Base-by-base conservation (phyloP, 2,329 filamentous ascomycete genomes). In the Curvularia spicifera region DNA sequence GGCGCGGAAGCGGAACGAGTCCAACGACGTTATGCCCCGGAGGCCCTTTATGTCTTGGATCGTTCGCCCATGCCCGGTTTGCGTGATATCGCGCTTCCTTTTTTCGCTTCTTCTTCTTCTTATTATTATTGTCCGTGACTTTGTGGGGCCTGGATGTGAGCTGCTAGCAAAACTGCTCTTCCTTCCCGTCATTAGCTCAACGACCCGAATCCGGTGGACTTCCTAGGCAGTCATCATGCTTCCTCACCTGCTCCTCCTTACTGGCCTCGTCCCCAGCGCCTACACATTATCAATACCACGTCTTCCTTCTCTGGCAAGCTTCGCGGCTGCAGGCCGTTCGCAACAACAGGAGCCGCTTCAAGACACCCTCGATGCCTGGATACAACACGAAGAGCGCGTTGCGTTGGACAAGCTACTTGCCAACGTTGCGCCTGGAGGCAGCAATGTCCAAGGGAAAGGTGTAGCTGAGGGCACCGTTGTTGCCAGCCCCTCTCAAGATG, bases 351-450 rank as follows among this genome's bases (percentile, higher is more conserved):
- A 71, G 48, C 70, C 71, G 42, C 60, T 76, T 8, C 63, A 68
- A 44, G 67, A 71, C 18, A 66, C 65, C 2, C 56, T 78, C 10
- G 71, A 75, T 51, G 60, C 64, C 31, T 79, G 77, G 77, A 64
- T 79, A 66, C 64, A 74, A 42, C 52, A 64, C 49, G 73, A 78
- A 64, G 70, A 78, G 63, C 61, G 63, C 28, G 68, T 75, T 53
- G 72, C 77, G 15, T 51, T 78, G 29, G 71, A 77, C 51, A 75
- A 66, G 47, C 61, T 81, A 43, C 72, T 81, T 10, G 77, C 74
- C 33, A 81, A 81, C 53, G 70, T 81, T 35, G 75, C 78, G 2
- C 79, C 79, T 7, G 70, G 73, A n/a, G 79, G 79, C 6, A 60
- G 65, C 9, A 78, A 79, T 52, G 69, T 76, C 1, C 53, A 64